Evolutionary conservation across 805 yeast genomes (phyloP), one percentile per base, ranked within the genome.

Genomic region (Sugiyamaella smithiae): DNA sequence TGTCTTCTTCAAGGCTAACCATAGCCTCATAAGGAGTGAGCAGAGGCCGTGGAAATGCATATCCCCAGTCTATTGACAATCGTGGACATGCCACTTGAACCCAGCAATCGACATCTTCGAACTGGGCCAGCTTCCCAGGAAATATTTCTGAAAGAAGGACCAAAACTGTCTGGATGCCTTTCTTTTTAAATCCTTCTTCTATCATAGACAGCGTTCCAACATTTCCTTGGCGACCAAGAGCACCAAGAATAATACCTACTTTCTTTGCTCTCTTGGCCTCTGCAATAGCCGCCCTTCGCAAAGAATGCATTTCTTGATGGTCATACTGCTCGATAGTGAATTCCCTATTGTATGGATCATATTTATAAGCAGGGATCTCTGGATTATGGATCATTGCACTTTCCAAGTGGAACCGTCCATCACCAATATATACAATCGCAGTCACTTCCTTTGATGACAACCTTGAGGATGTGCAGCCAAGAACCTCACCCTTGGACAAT

Each of bases 321-420:
- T 88, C 96, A 62, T 88, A 93, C 53, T 79, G 77, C 65, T 93
- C 99, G 40, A 84, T 69, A 0, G 99, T 90, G 67, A 93, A 88
- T 62, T 86, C 89, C 53, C 96, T 75, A 14, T 89, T 85, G 64
- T 93, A 93, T 8, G 99, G 99, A 63, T 93, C 99, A 64, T 93
- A 93, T 59, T 96, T 79, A 67, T 73, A 93, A 0, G 98, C 98
- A 0, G 95, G 95, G 14, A 91, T 77, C 3, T 80, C 80, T 0
- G 99, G 99, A 63, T 93, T 93, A 66, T 90, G 98, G 48, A 93
- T 93, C 98, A 93, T 91, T 4, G 97, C 88, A 45, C 91, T 81
- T 64, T 93, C 99, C 38, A 93, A 71, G 67, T 93, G 99, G 69
- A 93, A 93, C 44, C 99, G 71, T 11, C 99, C 99, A 67, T 93